Evolutionary conservation across 2,329 filamentous ascomycete species (phyloP).

Genomic region (Xylariaceae sp.): DNA sequence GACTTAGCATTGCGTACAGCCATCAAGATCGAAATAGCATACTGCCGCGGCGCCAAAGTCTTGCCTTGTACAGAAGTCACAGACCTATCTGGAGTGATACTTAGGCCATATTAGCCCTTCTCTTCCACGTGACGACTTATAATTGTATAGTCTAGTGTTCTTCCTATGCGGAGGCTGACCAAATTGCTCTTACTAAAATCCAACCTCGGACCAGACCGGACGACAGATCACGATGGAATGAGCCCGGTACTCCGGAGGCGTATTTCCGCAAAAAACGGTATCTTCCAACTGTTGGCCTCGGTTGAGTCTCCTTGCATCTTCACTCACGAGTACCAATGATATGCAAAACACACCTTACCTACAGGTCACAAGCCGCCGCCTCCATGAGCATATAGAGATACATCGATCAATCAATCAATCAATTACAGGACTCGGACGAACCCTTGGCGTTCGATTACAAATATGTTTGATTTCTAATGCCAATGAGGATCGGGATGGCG

Average conservation of each 20-base stretch:
- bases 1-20: no score
- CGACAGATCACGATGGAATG: not conserved
- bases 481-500: conserved; percentile 1
- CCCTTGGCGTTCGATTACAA: conserved; percentile 11
- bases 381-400: not conserved
- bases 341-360: no score
- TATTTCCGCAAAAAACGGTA: not conserved
- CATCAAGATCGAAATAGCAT: no score
- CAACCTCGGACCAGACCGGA: not conserved
- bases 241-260: not conserved
- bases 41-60: no score
- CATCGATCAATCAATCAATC: not conserved
- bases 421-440: conserved; percentile 5
- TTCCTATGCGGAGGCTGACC: not conserved
- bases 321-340: no score
- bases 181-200: not conserved
- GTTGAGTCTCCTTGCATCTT: no score
- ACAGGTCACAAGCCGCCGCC: not conserved
- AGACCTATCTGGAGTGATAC: no score
- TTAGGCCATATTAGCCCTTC: no score
- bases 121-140: no score
- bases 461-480: conserved; percentile 24
- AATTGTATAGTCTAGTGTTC: no score
- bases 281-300: no score
- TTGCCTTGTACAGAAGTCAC: no score